Evolutionary conservation across 345 rosid species (phyloP), one percentile per base, ranked within the genome.

Genomic region (Brassica cretica): DNA sequence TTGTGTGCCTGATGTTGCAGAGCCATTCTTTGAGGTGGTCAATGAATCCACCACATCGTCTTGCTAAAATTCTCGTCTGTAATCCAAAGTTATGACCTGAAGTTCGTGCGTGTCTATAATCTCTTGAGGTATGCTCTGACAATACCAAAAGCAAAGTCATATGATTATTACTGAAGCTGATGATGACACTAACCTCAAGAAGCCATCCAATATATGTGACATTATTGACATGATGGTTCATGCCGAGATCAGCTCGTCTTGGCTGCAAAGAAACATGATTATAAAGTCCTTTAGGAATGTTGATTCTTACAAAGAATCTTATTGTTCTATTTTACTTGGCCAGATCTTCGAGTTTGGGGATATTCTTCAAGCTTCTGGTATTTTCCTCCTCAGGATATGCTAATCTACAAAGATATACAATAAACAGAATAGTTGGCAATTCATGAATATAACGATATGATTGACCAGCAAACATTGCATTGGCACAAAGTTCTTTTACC

Each of bases 211-310:
- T 88, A 70, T 92, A 92, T 68, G 97, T 72, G 70, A 94, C 97
- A 55, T 94, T 91, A 69, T 94, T 92, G 70, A 92, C 98, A 75
- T 92, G 98, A 78, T 94, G 97, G 79, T 94, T 94, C 98, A 94
- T 94, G 84, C 92, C 98, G 19, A 94, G 88, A 86, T 94, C 98
- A 71, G 92, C 93, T 87, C 95, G 85, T 82, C 97, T 88, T 1
- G 98, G 97, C 97, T 87, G 76, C 81, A 70, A 64, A 63, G 7
- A 35, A 21, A 15, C 60, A 64, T 71, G 66, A 64, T 27, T 44
- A 64, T 66, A 71, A 55, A 16, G 16, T 66, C 12, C 15, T 30
- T 37, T 3, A 64, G 14, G 5, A 63, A 77, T 5, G 2, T 2
- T 55, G 63, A 77, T 37, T 58, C 49, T 25, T 25, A 55, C 71